A percentile compares a stretch with the other conserved stretches of the same genome.
Evolutionary conservation across 371 early-diverging fungal genomes (phyloP).

Genomic region (Mortierella sp.): DNA sequence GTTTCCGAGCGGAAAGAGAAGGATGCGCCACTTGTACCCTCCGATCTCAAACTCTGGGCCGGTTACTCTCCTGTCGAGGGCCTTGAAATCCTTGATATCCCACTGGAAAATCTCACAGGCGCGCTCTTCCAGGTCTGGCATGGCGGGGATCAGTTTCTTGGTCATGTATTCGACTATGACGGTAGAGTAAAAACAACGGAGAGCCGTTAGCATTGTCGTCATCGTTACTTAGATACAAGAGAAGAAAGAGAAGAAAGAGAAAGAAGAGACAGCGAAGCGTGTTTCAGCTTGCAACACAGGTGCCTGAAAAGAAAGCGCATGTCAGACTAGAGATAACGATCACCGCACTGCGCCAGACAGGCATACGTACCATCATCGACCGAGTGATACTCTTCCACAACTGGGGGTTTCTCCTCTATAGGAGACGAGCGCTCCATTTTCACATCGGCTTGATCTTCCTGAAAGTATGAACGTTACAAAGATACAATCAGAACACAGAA

Average conservation of each 20-base stretch:
- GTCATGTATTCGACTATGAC: slow-evolving; percentile 46
- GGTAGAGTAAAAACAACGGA: not conserved
- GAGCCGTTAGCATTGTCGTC: too few relatives aligned
- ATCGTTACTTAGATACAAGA: too few relatives aligned
- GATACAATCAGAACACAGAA: not conserved
- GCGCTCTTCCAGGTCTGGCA: slow-evolving; percentile 59
- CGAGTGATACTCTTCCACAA: slow-evolving; percentile 36
- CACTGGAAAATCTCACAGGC: slow-evolving; percentile 67
- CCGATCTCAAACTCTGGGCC: slow-evolving; percentile 71
- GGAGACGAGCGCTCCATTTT: slow-evolving; percentile 34
- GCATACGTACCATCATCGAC: slow-evolving; percentile 44
- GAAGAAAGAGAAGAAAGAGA: too few relatives aligned
- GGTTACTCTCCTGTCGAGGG: slow-evolving; percentile 61
- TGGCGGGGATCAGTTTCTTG: slow-evolving; percentile 39
- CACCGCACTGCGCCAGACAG: not conserved
- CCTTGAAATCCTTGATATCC: slow-evolving; percentile 67
- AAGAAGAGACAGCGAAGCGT: not conserved
- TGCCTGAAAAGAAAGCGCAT: not conserved
- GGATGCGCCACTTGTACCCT: slow-evolving; percentile 76
- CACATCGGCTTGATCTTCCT: slow-evolving; percentile 50
- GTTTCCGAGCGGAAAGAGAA: slow-evolving; percentile 95
- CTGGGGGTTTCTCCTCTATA: slow-evolving; percentile 27
- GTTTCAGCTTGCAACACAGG: not conserved
- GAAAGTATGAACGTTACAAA: not conserved
- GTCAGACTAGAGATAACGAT: too few relatives aligned